Evolutionary conservation across 2,329 filamentous ascomycete species (phyloP).

Genomic region (Scytalidium sp.): DNA sequence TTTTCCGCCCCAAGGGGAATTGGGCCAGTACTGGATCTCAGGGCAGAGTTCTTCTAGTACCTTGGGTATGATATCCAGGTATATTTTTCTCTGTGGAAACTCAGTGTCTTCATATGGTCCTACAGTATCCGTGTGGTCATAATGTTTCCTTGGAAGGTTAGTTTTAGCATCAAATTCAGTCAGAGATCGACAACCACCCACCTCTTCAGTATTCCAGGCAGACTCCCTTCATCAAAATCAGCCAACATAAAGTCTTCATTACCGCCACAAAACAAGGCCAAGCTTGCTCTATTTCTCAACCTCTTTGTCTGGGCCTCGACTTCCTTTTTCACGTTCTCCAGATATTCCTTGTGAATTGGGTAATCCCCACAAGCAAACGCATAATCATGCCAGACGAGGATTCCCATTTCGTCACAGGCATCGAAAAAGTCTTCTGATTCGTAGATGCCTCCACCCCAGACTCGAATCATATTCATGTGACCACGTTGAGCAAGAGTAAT

Average conservation of each 20-base stretch:
- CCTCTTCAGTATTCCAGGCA: no score
- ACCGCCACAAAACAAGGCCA: slow-evolving; percentile 67
- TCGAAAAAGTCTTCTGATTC: slow-evolving; percentile 72
- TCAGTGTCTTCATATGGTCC: slow-evolving; percentile 1
- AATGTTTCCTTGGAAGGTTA: not conserved
- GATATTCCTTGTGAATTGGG: slow-evolving; percentile 36
- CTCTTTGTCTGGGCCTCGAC: not conserved
- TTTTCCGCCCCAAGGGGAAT: slow-evolving; percentile 55
- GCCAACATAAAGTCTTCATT: slow-evolving; percentile 72
- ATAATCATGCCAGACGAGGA: slow-evolving; percentile 83
- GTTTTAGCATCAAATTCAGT: no score
- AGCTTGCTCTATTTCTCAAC: slow-evolving; percentile 30
- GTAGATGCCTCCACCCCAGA: slow-evolving; percentile 76
- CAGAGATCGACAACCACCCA: no score
- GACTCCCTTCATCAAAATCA: no score
- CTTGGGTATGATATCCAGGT: slow-evolving; percentile 66
- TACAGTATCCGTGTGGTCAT: not conserved
- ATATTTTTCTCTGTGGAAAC: slow-evolving; percentile 2
- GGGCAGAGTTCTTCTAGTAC: slow-evolving; percentile 65
- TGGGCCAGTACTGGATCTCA: slow-evolving; percentile 68
- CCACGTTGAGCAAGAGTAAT: slow-evolving; percentile 55
- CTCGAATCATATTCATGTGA: slow-evolving; percentile 58
- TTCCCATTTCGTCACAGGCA: slow-evolving; percentile 70
- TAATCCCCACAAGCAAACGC: slow-evolving; percentile 77
- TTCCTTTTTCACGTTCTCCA: not conserved